Evolutionary conservation across 1,284 basidiomycete genomes (phyloP), one percentile per base, ranked within the genome.

Genomic region (Microbotryum silenes-acaulis): DNA sequence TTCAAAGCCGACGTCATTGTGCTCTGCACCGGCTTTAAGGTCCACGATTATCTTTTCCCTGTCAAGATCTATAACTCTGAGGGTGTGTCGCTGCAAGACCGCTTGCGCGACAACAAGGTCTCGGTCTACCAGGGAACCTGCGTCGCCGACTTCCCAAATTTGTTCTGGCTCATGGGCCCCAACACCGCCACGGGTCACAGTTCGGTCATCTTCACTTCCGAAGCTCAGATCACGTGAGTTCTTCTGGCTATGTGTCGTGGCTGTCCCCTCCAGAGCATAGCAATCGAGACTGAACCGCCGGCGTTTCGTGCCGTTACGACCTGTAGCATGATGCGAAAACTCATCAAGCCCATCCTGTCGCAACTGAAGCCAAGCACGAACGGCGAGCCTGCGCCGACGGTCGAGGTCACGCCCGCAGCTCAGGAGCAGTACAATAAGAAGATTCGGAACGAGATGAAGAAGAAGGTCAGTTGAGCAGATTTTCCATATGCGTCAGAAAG

Each of bases 81-180:
- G 20, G 68, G 63, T 20, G 67, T 58, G n/a, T 51, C 56, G 20
- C 48, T 68, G 6, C 57, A 63, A 25, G 46, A 61, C 4, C 48
- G 52, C 4, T 37, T 69, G 47, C 61, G 51, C 50, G 21, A 42
- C 23, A 67, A 57, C 42, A 53, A 53, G 23, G 59, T 60, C 23
- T 55, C 54, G 45, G 55, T 37, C 18, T 69, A 54, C 57, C 67
- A 61, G 31, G 62, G 62, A 25, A 69, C 67, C 3, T 7, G 29
- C 16, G 57, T 63, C 9, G 51, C 53, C 33, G 58, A 42, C 4
- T 69, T 62, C 59, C 65, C 65, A 33, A 69, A 67, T 47, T 58
- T 57, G 52, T 65, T 65, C 59, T 65, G 64, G 61, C 10, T 66
- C n/a, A 69, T 67, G 68, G 68, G 65, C 3, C 68, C 66, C 20